phyloP scores from a whole-genome alignment of 2,329 filamentous ascomycete species.

The Venturia carpophila region DNA sequence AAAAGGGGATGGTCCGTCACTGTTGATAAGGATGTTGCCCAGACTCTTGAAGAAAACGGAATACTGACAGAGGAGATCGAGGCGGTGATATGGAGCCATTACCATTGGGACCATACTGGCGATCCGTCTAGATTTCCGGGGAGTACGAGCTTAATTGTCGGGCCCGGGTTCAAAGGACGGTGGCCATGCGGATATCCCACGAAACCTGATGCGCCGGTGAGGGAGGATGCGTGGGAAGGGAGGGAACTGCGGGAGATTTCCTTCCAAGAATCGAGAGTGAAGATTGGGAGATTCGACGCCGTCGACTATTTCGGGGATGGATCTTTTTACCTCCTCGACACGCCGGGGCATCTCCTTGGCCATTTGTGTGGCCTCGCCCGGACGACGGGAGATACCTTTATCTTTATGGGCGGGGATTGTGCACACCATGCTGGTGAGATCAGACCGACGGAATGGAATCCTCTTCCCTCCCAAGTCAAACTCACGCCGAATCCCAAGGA shows the following conservation, averaged over 20 bases:
- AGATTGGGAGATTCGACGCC: slow-evolving; percentile 41
- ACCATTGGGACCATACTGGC: slow-evolving; percentile 47
- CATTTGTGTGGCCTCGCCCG: slow-evolving; percentile 20
- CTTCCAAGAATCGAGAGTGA: slow-evolving; percentile 23
- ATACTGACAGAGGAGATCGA: slow-evolving; percentile 30
- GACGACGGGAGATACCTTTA: slow-evolving; percentile 16
- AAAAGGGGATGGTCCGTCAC: slow-evolving; percentile 28
- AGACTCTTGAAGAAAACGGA: slow-evolving; percentile 31
- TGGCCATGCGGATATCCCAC: slow-evolving; percentile 43
- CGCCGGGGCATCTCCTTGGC: slow-evolving; percentile 35
- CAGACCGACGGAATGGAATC: slow-evolving; percentile 37
- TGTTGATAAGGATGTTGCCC: slow-evolving; percentile 37
- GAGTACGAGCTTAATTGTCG: slow-evolving; percentile 43
- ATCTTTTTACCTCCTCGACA: slow-evolving; percentile 47
- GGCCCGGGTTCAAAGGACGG: slow-evolving; percentile 42
- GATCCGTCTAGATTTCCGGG: slow-evolving; percentile 41
- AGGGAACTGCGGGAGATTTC: slow-evolving; percentile 25
- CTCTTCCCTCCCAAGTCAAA: slow-evolving; percentile 31
- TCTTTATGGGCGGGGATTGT: slow-evolving; percentile 19
- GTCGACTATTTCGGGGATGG: slow-evolving; percentile 51
- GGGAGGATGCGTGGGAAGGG: slow-evolving; percentile 24
- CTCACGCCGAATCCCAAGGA: slow-evolving; percentile 24
- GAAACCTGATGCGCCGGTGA: slow-evolving; percentile 22
- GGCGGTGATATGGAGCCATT: slow-evolving; percentile 33
- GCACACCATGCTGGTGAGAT: slow-evolving; percentile 39